Base-by-base conservation (phyloP, 257 asterid genomes). In the Capsicum baccatum region DNA sequence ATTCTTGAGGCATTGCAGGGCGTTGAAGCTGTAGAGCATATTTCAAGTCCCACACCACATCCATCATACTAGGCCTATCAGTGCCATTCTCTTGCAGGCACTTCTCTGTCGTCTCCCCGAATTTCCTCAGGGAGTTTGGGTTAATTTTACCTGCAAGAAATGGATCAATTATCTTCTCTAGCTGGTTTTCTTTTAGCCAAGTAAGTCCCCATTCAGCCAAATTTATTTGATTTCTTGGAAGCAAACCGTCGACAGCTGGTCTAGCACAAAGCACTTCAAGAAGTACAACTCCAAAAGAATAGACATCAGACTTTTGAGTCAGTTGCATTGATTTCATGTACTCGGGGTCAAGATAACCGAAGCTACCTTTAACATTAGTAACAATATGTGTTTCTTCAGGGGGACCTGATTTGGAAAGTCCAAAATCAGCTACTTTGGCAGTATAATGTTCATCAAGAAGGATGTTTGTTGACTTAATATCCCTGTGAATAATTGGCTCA, bases 361-460 rank as follows among this genome's bases (percentile, higher is more conserved):
- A 92, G 82, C 88, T 92, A 63, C 97, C 97, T 79, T 94, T 91
- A 1, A 92, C 90, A 3, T 58, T 89, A 0, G 95, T 91, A n/a
- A 80, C 87, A 17, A 92, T 87, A 21, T 90, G 92, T 64, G 90
- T 85, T 79, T 88, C 85, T 19, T 88, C 94, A 3, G n/a, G 83
- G 3, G 48, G 87, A 42, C 88, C 91, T 0, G 87, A 86, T 37
- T 90, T 83, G 3, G 96, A 92, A n/a, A 92, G 88, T 42, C 96
- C 94, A 50, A 92, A 92, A 82, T 91, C 97, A 15, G 92, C 90
- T 63, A 93, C 93, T 50, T 93, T 91, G 83, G 95, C 97, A 47
- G 89, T 91, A n/a, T 56, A 90, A 26, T 88, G 42, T 79, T 91
- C 92, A 57, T 93, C 94, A 0, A 92, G 86, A 73, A 93, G 90